These are phyloP conservation scores for Corylus heterophylla DNA, from an alignment of 306 rosid genomes.

Conservation along the genomic window DNA sequence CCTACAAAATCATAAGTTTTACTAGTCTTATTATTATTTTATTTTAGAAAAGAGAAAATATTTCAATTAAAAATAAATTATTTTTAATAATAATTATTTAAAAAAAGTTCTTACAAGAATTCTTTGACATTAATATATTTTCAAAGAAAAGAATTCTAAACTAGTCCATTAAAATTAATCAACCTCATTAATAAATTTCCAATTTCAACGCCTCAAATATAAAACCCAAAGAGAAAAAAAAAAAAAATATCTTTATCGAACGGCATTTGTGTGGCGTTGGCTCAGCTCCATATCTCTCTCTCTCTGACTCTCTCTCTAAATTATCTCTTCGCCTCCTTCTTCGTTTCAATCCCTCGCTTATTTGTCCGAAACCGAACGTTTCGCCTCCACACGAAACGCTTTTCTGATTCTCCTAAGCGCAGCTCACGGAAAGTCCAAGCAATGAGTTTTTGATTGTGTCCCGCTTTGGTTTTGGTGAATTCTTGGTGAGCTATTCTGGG, in stretches of 20 bases:
- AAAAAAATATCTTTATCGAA: constrained; percentile 34
- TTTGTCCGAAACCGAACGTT: constrained; percentile 29
- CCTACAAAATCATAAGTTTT: no score
- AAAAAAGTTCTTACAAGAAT: no score
- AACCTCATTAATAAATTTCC: neutral
- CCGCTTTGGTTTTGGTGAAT: constrained; percentile 9
- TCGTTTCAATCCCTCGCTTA: constrained; percentile 45
- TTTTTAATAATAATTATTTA: no score
- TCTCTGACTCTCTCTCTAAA: constrained; percentile 30
- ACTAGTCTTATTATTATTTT: no score
- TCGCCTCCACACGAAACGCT: constrained; percentile 17
- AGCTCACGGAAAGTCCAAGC: constrained; percentile 10
- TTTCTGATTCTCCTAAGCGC: constrained; percentile 21
- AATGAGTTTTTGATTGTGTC: constrained; percentile 18
- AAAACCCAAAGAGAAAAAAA: constrained; percentile 13
- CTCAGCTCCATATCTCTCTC: constrained; percentile 53
- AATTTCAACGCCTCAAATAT: neutral
- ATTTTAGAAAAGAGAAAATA: no score
- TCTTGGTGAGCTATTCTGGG: constrained; percentile 5
- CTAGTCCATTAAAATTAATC: no score
- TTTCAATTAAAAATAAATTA: no score
- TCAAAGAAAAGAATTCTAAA: no score
- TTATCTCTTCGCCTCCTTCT: constrained; percentile 50
- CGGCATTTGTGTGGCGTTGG: constrained; percentile 90
- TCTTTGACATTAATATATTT: no score